Conservation (phyloP, 352 stramenopile species). For the Globisporangium heterothallicum region DNA sequence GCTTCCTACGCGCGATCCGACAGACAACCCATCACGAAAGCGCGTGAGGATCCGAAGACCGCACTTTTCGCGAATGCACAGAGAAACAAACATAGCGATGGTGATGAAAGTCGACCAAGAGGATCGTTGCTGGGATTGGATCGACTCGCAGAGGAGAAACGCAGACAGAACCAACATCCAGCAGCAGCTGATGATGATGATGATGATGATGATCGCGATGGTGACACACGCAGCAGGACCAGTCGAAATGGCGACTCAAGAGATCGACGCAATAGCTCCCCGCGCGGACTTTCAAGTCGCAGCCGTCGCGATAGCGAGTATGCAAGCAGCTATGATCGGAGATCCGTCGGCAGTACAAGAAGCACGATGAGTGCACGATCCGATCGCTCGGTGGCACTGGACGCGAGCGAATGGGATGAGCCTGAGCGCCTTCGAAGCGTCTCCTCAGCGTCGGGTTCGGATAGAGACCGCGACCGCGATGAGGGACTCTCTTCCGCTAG, state of each 20-base stretch:
- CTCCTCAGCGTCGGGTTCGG: neutral
- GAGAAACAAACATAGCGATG: neutral
- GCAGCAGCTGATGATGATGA: neutral
- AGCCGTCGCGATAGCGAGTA: neutral
- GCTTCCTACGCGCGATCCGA: neutral
- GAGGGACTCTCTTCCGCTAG: neutral
- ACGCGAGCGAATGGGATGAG: slow-evolving; percentile 71
- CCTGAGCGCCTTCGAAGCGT: slow-evolving; percentile 68
- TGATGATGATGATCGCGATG: neutral
- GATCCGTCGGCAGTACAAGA: slow-evolving; percentile 11
- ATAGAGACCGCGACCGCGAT: neutral
- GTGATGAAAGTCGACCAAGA: neutral
- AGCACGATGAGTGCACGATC: slow-evolving; percentile 21
- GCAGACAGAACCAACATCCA: slow-evolving; percentile 20
- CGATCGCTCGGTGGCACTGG: slow-evolving; percentile 29
- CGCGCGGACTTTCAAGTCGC: neutral
- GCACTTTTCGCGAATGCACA: slow-evolving; percentile 23
- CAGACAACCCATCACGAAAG: neutral
- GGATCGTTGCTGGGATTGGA: slow-evolving; percentile 57
- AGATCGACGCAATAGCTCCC: neutral
- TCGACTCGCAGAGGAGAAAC: slow-evolving; percentile 55
- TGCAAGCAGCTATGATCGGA: slow-evolving; percentile 1
- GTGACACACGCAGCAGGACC: neutral
- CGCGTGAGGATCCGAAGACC: slow-evolving; percentile 11
- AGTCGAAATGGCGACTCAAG: neutral